A percentile compares a stretch with the other conserved stretches of the same genome.
Conservation (phyloP, 2,329 filamentous ascomycete genomes). For the Trichoderma atrobrunneum region DNA sequence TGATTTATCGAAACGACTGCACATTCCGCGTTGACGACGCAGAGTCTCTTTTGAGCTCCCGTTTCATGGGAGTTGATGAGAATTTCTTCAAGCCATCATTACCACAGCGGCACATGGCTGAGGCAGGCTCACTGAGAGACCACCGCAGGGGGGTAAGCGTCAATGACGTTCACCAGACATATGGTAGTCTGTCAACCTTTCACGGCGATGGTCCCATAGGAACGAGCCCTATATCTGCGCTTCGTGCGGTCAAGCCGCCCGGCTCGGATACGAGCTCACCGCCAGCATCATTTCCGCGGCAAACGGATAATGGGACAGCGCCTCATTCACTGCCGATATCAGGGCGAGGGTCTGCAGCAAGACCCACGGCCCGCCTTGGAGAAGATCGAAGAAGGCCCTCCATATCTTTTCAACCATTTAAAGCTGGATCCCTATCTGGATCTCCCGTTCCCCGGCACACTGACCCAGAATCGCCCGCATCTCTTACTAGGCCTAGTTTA, state of each 20-base stretch:
- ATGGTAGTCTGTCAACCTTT: conserved; percentile 87
- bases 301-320: conserved; percentile 43
- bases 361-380: conserved; percentile 44
- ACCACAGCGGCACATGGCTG: conserved; percentile 43
- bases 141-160: conserved; percentile 47
- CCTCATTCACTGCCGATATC: conserved; percentile 54
- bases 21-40: conserved; percentile 90
- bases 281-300: conserved; percentile 45
- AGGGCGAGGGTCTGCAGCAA: conserved; percentile 31
- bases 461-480: conserved; percentile 53
- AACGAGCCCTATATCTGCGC: conserved; percentile 80
- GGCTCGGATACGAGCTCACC: conserved; percentile 63
- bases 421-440: conserved; percentile 89
- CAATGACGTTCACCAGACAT: conserved; percentile 71
- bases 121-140: conserved; percentile 74
- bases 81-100: conserved; percentile 80
- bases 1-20: conserved; percentile 83
- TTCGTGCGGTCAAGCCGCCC: conserved; percentile 64
- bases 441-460: conserved; percentile 62
- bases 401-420: conserved; percentile 92
- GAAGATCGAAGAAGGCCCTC: conserved; percentile 69
- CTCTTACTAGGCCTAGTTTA: conserved; percentile 47
- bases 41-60: conserved; percentile 84
- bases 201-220: conserved; percentile 74
- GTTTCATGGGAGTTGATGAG: conserved; percentile 89